phyloP scores from a whole-genome alignment of 495 filamentous ascomycete species.

The Symbiotaphrina buchneri region DNA sequence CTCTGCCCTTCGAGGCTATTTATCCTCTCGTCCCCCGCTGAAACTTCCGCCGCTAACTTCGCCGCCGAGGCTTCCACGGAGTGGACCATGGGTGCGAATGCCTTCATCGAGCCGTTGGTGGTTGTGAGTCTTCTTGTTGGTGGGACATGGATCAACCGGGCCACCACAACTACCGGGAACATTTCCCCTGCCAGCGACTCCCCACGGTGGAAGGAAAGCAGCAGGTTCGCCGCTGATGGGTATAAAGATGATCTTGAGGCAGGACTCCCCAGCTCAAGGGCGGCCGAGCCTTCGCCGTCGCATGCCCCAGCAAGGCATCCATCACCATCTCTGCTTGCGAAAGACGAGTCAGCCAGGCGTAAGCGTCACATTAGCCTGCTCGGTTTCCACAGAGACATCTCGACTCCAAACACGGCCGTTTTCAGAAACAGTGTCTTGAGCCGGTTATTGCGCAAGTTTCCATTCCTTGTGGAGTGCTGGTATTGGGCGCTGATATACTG shows the following conservation, averaged over 20 bases:
- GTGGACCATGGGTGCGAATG: background rate
- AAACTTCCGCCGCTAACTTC: no score
- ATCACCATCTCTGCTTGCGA: background rate
- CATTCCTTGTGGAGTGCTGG: background rate
- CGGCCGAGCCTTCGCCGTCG: background rate
- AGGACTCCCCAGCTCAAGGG: background rate
- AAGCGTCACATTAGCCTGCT: background rate
- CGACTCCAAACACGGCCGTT: background rate
- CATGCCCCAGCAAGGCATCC: background rate
- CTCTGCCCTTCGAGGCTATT: no score
- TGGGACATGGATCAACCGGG: background rate
- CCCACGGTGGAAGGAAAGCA: background rate
- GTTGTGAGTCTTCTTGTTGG: background rate
- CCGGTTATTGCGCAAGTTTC: background rate
- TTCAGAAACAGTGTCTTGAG: background rate
- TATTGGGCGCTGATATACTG: constrained; percentile 26
- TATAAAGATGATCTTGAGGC: background rate
- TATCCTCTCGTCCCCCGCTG: no score
- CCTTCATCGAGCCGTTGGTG: background rate
- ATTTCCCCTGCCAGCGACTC: no score
- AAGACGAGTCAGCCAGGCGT: background rate
- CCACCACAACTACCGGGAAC: no score
- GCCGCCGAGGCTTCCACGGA: no score
- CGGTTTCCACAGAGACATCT: background rate
- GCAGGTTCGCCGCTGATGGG: background rate